Base-by-base conservation (phyloP, 163 green algal species). In the Prototheca stagnorum region DNA sequence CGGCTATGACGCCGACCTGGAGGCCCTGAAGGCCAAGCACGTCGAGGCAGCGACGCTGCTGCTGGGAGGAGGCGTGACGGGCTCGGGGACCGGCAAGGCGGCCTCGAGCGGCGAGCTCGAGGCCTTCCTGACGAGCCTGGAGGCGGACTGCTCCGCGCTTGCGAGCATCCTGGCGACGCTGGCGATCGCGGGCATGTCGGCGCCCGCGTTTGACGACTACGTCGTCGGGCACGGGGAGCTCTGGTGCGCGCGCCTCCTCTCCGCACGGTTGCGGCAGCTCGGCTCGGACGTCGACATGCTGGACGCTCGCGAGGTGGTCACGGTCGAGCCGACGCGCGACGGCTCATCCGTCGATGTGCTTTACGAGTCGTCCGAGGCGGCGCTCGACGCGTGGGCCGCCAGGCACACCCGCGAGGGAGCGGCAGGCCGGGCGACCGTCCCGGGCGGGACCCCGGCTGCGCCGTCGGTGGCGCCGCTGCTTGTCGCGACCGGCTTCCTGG, bases 191-290 rank as follows among this genome's bases (percentile, higher is more conserved):
- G 85, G 83, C 23, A 85, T 85, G 53, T 73, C 78, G 23, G 92
- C 82, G 3, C 82, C 95, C 3, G 66, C 78, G 0, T 96, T 96
- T 70, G 77, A 76, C 3, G 88, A 98, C 61, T 96, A 87, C 64
- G 81, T 98, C 25, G 86, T 96, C 20, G 88, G 88, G 14, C 88
- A 98, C 49, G 88, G 88, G 23, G 88, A 98, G 71, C 73, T 98
- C 11, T 98, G 88, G 88, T 86, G 67, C 34, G 85, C 83, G 17
- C 70, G 73, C 49, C 74, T 98, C 24, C 75, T 86, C 20, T 56
- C 81, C 1, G 69, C 80, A 3, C 66, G 55, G 14, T 79, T 77
- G 54, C 46, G 61, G 33, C 58, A 80, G 41, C 45, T 73, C 45
- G 71, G 68, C 16, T 48, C 43, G 34, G 40, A 69, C 36, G 63